Evolutionary conservation across 176 grass and related monocot genomes (phyloP).

Genomic region (Avena eriantha): DNA sequence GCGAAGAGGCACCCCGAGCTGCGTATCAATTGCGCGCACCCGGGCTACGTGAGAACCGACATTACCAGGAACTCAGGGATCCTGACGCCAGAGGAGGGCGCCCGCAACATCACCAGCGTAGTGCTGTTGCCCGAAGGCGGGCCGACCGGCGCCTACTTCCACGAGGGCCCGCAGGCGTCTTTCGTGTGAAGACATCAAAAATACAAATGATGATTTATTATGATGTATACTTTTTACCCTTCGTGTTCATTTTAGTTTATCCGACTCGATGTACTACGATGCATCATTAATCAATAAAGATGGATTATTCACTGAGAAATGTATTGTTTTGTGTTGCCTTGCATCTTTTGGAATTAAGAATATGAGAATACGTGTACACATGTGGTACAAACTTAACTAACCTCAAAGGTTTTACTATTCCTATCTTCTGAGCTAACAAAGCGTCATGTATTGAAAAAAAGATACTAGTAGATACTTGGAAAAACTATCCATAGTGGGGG

Average conservation of each 20-base stretch:
- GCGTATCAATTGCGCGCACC: constrained; percentile 55
- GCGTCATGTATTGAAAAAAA: too few species aligned
- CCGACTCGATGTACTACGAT: too few species aligned
- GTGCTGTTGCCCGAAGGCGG: constrained; percentile 51
- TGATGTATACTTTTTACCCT: background rate
- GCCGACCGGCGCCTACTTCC: constrained; percentile 56
- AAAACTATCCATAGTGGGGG: too few species aligned
- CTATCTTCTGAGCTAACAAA: too few species aligned
- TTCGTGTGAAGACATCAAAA: constrained; percentile 39
- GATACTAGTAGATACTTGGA: too few species aligned
- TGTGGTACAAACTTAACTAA: too few species aligned
- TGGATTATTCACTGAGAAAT: too few species aligned
- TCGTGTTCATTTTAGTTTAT: background rate
- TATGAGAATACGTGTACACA: too few species aligned
- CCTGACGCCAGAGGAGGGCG: constrained; percentile 55
- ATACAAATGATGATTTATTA: background rate
- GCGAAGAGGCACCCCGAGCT: constrained; percentile 50
- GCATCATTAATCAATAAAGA: too few species aligned
- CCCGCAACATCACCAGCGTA: constrained; percentile 26
- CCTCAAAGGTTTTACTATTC: too few species aligned
- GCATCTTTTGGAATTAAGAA: too few species aligned
- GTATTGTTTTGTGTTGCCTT: too few species aligned
- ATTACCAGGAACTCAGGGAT: constrained; percentile 48
- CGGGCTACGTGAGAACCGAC: constrained; percentile 69
- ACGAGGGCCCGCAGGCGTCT: constrained; percentile 25